Percentiles rank a stretch among this genome's conserved stretches.
phyloP scores from a whole-genome alignment of 768 basidiomycete species.

The Agrocybe pediades region DNA sequence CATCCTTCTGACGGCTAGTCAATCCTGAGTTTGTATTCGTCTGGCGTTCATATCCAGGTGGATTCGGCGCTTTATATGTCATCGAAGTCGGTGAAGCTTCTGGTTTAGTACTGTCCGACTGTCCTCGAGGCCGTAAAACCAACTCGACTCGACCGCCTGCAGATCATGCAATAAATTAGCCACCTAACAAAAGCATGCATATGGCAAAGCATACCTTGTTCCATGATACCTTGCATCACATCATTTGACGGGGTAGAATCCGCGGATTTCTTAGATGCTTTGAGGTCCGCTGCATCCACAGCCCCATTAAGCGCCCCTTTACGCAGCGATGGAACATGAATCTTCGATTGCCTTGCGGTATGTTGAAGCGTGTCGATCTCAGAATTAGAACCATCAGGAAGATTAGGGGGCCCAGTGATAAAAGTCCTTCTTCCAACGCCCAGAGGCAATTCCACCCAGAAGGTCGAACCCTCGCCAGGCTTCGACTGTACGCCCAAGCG shows the following conservation, averaged over 20 bases:
- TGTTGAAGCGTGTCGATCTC: slow-evolving; percentile 28
- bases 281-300: slow-evolving; percentile 24
- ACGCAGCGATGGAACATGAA: background rate
- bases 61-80: background rate
- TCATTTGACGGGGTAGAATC: slow-evolving; percentile 33
- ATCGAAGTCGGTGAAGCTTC: background rate
- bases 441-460: slow-evolving; percentile 87
- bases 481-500: slow-evolving; percentile 70
- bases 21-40: background rate
- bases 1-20: background rate
- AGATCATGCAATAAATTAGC: slow-evolving; percentile 23
- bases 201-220: slow-evolving; percentile 30
- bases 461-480: slow-evolving; percentile 73
- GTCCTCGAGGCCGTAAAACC: slow-evolving; percentile 36
- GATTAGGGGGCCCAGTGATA: slow-evolving; percentile 20
- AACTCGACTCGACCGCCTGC: slow-evolving; percentile 63
- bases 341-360: slow-evolving; percentile 13
- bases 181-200: background rate
- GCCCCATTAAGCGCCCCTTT: slow-evolving; percentile 25
- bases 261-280: slow-evolving; percentile 27
- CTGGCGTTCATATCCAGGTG: background rate
- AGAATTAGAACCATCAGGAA: slow-evolving; percentile 23
- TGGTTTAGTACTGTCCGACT: background rate
- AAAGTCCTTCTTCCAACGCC: slow-evolving; percentile 65
- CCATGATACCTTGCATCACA: slow-evolving; percentile 68